Base-by-base conservation (phyloP, 164 flowering plant genomes). In the Hamamelis virginiana region DNA sequence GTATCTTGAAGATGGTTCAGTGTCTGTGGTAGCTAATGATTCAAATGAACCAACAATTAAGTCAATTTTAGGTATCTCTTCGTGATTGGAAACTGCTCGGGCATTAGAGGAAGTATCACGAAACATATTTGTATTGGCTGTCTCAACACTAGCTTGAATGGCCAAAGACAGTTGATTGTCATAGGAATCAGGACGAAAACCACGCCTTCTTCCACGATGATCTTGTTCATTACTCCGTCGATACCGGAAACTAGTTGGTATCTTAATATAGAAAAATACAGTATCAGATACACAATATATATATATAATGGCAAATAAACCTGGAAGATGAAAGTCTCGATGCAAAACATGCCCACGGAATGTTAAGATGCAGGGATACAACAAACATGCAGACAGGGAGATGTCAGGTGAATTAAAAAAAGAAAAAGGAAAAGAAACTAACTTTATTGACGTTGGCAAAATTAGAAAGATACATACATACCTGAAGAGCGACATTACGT, bases 401-500 rank as follows among this genome's bases (percentile, higher is more conserved):
- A 18, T 59, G 13, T 25, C 1, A 10, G 4, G 12, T 19, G 16
- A n/a, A 57, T 8, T 15, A n/a, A 18, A n/a, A 26, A n/a, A n/a
- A n/a, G n/a, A n/a, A n/a, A n/a, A n/a, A n/a, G n/a, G n/a, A n/a
- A n/a, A n/a, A n/a, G n/a, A n/a, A n/a, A n/a, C n/a, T 26, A 23
- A 60, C 8, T 4, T 9, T 8, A 44, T 33, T 33, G 41, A 41
- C 23, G 16, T 48, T 8, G 50, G 6, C 53, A 50, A 25, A 18
- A 46, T 13, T 33, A 52, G 46, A 43, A 52, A 71, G 51, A 53
- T n/a, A 9, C 41, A 21, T 62, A 68, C 74, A 63, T 79, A 70
- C 99, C 93, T 93, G 96, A 53, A 91, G 95, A 59, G 84, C 97
- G 75, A 96, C 91, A 82, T 83, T 92, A 25, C 97, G 95, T 73